Conservation (phyloP, 1,284 basidiomycete genomes). For the Neolentinus lepideus region DNA sequence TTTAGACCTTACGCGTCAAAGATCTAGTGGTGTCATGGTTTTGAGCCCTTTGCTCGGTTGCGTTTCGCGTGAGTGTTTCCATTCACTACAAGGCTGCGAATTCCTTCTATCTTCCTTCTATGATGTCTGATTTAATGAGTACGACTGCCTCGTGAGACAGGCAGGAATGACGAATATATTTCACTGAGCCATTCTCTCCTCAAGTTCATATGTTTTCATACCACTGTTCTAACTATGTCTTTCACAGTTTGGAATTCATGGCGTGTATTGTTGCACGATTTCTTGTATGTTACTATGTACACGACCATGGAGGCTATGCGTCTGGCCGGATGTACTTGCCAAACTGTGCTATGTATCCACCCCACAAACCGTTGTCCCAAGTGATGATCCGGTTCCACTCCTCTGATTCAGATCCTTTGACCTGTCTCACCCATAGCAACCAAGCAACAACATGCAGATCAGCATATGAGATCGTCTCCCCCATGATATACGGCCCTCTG, state of each 20-base stretch:
- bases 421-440: not conserved
- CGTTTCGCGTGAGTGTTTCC: not conserved
- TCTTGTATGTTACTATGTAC: too few species aligned
- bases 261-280: too few species aligned
- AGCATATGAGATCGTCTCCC: not conserved
- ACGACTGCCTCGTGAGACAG: not conserved
- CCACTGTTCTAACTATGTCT: not conserved
- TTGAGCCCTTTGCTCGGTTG: too few species aligned
- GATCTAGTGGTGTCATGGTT: too few species aligned
- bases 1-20: too few species aligned
- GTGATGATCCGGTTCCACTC: not conserved
- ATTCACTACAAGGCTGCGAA: not conserved
- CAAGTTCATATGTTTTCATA: not conserved
- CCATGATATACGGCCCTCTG: not conserved
- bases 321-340: too few species aligned
- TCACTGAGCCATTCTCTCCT: not conserved
- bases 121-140: slow-evolving; percentile 1
- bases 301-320: too few species aligned
- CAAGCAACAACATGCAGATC: too few species aligned
- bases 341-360: too few species aligned
- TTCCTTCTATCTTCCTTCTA: not conserved
- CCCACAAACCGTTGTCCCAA: too few species aligned
- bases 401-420: not conserved
- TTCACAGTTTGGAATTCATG: not conserved
- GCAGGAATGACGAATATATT: not conserved